Evolutionary conservation across 805 yeast genomes (phyloP).

Genomic region (Ogataea pilisensis): DNA sequence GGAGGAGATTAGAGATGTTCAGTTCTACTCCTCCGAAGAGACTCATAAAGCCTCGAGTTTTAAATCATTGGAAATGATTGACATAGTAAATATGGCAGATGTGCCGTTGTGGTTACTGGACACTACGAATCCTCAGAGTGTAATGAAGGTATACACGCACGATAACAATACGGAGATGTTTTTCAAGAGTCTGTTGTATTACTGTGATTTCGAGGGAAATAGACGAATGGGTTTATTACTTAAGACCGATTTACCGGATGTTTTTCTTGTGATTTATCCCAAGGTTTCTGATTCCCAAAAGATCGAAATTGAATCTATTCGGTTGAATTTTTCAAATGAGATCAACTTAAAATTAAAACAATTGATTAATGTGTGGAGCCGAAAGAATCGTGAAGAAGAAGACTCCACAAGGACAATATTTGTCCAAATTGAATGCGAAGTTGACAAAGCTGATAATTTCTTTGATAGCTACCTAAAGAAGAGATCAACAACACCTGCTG

Average conservation of each 20-base stretch:
- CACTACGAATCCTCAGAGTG: conserved; percentile 2
- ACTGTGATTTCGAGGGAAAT: conserved; percentile 11
- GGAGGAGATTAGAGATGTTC: not conserved
- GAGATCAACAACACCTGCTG: conserved; percentile 7
- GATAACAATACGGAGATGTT: conserved; percentile 10
- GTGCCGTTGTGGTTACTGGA: conserved; percentile 17
- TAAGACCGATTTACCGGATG: conserved; percentile 7
- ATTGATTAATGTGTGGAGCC: conserved; percentile 6
- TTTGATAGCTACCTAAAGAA: conserved; percentile 19
- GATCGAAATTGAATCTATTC: conserved; percentile 9
- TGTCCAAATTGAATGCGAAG: conserved; percentile 11
- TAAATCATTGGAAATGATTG: conserved; percentile 7
- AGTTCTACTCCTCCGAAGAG: not conserved
- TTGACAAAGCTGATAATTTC: conserved; percentile 16
- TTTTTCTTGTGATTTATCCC: conserved; percentile 15
- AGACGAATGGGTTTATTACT: conserved; percentile 10
- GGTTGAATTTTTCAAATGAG: conserved; percentile 13
- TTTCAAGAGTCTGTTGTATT: conserved; percentile 8
- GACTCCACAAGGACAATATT: conserved; percentile 4
- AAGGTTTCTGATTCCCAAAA: conserved; percentile 2
- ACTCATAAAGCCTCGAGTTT: not conserved
- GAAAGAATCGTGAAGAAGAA: conserved; percentile 1
- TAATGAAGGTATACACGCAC: conserved; percentile 9
- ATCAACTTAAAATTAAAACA: conserved; percentile 8
- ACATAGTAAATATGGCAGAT: conserved; percentile 9